Conservation (phyloP, 139 green algal species). For the Bryopsis sp. region DNA sequence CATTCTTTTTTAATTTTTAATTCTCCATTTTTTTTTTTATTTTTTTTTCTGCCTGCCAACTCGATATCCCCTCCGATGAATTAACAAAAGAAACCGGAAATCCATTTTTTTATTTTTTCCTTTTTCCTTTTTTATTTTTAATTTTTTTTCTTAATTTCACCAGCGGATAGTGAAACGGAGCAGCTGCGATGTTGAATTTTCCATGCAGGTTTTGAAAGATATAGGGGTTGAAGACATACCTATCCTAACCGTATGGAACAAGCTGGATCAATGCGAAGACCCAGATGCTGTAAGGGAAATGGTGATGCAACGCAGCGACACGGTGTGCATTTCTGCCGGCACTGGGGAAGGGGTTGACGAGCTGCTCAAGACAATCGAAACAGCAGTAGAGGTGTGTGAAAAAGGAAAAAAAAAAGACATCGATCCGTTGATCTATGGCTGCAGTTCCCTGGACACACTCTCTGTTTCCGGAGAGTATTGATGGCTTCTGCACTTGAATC, state of each 20-base stretch:
- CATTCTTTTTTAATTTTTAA: neutral
- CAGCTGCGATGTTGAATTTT: too few relatives aligned
- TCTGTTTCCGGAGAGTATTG: too few relatives aligned
- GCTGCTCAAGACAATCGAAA: slow-evolving; percentile 48
- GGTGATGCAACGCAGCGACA: slow-evolving; percentile 23
- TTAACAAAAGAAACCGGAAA: too few relatives aligned
- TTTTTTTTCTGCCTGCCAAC: neutral
- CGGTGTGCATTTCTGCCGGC: slow-evolving; percentile 44
- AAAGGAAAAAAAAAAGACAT: neutral
- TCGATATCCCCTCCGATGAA: neutral
- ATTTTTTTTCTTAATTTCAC: neutral
- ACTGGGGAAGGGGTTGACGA: slow-evolving; percentile 64
- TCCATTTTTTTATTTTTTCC: too few relatives aligned
- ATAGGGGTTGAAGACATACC: slow-evolving; percentile 55
- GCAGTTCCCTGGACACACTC: too few relatives aligned
- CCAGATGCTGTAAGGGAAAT: slow-evolving; percentile 38
- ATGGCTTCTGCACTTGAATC: too few relatives aligned
- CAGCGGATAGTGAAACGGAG: slow-evolving; percentile 4
- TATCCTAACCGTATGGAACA: slow-evolving; percentile 89
- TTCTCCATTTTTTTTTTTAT: too few relatives aligned
- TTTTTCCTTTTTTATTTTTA: too few relatives aligned
- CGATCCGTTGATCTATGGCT: slow-evolving; percentile 24
- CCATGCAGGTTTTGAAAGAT: slow-evolving; percentile 59
- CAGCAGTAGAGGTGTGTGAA: slow-evolving; percentile 44
- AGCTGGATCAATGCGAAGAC: slow-evolving; percentile 66